Conservation (phyloP, 768 basidiomycete species). For the Boletus insuetus region DNA sequence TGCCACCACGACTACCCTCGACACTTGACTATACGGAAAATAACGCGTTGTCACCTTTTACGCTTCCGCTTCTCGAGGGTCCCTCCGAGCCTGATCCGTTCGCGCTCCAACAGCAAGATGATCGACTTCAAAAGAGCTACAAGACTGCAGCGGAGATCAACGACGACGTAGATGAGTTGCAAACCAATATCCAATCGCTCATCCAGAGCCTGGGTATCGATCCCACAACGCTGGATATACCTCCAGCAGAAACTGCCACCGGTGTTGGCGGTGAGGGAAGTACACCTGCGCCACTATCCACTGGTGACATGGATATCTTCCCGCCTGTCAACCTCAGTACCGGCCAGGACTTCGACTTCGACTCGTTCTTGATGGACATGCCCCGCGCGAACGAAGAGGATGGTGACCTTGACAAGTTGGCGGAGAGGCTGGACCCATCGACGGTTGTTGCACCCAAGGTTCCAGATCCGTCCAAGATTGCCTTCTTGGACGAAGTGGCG, state of each 20-base stretch:
- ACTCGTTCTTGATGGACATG: constrained; percentile 40
- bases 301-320: constrained; percentile 20
- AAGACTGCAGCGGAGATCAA: constrained; percentile 62
- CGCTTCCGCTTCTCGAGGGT: constrained; percentile 22
- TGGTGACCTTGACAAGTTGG: constrained; percentile 33
- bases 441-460: constrained; percentile 29
- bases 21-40: constrained; percentile 22
- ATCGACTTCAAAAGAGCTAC: constrained; percentile 55
- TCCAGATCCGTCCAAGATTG: constrained; percentile 29
- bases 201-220: constrained; percentile 72
- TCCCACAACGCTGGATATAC: constrained; percentile 30
- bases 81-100: constrained; percentile 33
- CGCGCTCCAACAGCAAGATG: constrained; percentile 36
- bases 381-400: constrained; percentile 30
- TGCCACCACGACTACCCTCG: constrained; percentile 15
- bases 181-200: constrained; percentile 65
- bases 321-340: constrained; percentile 2
- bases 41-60: constrained; percentile 23
- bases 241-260: constrained; percentile 3
- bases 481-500: constrained; percentile 43
- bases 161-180: constrained; percentile 68
- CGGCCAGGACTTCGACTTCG: constrained; percentile 36
- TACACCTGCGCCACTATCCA: not conserved
- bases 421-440: constrained; percentile 32
- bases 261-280: constrained; percentile 12